A percentile compares a stretch with the other conserved stretches of the same genome.
Evolutionary conservation across 2,329 filamentous ascomycete species (phyloP).

Genomic region (Stagonosporopsis tanaceti): DNA sequence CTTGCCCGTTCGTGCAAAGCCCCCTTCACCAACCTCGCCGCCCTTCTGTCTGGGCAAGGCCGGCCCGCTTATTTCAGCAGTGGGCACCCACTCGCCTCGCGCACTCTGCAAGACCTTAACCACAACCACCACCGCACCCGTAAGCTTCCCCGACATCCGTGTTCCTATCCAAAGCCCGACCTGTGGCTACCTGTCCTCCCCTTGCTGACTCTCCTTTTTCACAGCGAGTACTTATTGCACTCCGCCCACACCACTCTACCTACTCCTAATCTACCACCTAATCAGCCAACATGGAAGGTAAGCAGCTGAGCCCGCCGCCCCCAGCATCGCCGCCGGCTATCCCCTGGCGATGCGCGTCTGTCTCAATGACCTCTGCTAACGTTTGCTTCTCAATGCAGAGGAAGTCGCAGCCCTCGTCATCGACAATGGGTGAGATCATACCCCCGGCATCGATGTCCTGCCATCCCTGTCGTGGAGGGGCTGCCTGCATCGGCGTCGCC

Average conservation of each 20-base stretch:
- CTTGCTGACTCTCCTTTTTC: slow-evolving; percentile 41
- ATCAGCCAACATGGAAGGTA: slow-evolving; percentile 71
- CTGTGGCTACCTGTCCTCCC: slow-evolving; percentile 29
- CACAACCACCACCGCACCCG: slow-evolving; percentile 41
- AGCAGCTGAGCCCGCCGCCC: slow-evolving; percentile 55
- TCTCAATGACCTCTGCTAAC: slow-evolving; percentile 50
- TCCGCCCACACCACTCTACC: slow-evolving; percentile 42
- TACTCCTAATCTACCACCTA: slow-evolving; percentile 49
- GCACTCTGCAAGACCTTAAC: slow-evolving; percentile 43
- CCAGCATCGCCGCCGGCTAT: slow-evolving; percentile 26
- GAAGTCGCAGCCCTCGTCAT: slow-evolving; percentile 99
- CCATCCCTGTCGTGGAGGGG: slow-evolving; percentile 51
- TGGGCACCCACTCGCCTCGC: slow-evolving; percentile 50
- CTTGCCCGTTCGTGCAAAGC: slow-evolving; percentile 35
- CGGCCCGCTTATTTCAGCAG: slow-evolving; percentile 54
- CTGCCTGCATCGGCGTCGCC: slow-evolving; percentile 38
- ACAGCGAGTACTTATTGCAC: slow-evolving; percentile 41
- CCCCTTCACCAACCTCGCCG: slow-evolving; percentile 37
- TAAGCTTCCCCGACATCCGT: slow-evolving; percentile 46
- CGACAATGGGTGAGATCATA: slow-evolving; percentile 98
- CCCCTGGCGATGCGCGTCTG: slow-evolving; percentile 28
- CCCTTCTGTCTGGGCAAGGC: slow-evolving; percentile 49
- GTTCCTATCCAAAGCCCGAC: slow-evolving; percentile 30
- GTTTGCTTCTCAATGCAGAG: slow-evolving; percentile 68
- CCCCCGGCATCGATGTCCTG: slow-evolving; percentile 42